These are phyloP conservation scores for Byssoonygena ceratinophila DNA, from an alignment of 2,329 filamentous ascomycete species.

Conservation along the genomic window DNA sequence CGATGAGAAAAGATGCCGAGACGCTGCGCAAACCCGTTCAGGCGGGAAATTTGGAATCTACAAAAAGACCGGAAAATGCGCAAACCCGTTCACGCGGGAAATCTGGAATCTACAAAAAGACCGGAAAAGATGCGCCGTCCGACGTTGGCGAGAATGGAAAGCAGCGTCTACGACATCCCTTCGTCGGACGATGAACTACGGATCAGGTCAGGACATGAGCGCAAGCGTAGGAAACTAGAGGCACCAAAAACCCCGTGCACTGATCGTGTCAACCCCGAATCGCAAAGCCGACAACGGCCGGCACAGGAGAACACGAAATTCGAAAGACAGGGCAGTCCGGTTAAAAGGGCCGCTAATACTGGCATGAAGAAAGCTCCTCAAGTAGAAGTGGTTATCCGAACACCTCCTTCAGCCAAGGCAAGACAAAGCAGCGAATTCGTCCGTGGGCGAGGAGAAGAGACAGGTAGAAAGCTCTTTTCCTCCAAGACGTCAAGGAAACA, in stretches of 20 bases:
- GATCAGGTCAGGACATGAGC: background rate
- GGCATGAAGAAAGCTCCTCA: background rate
- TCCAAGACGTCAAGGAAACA: background rate
- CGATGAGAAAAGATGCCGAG: too few species aligned
- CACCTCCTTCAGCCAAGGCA: slow-evolving; percentile 6
- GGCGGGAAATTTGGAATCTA: too few species aligned
- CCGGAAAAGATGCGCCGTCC: background rate
- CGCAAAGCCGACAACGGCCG: background rate
- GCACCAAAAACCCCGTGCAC: slow-evolving; percentile 6
- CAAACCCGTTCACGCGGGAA: background rate
- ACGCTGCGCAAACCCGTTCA: too few species aligned
- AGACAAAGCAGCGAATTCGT: background rate
- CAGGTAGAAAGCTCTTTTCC: background rate
- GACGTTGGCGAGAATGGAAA: background rate
- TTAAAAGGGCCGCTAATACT: background rate
- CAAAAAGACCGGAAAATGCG: background rate
- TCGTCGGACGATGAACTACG: slow-evolving; percentile 23
- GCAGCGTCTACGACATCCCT: slow-evolving; percentile 21
- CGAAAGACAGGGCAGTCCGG: background rate
- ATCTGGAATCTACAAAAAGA: background rate
- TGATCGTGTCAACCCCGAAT: background rate
- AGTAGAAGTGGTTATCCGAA: slow-evolving; percentile 14
- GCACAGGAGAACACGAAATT: background rate
- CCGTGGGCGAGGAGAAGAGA: background rate
- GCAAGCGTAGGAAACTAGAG: slow-evolving; percentile 17